phyloP scores from a whole-genome alignment of 2,329 filamentous ascomycete species.

The Hymenoscyphus occultus region DNA sequence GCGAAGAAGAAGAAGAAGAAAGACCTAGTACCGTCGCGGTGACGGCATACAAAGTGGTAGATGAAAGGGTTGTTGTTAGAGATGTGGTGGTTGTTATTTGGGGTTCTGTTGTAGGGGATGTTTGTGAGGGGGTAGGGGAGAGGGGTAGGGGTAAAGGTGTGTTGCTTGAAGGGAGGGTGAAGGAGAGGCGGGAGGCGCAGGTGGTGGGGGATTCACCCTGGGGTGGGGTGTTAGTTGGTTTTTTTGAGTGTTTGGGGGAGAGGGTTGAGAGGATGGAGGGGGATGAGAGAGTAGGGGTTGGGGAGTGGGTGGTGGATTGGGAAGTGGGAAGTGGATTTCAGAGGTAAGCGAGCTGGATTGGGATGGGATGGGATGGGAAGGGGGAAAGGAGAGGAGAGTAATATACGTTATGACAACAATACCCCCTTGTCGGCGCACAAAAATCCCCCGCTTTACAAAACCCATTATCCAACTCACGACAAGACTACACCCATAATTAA shows the following conservation, averaged over 20 bases:
- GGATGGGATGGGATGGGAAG: background rate
- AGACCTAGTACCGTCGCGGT: background rate
- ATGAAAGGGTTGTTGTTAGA: background rate
- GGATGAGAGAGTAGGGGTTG: too few species aligned
- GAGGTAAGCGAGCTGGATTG: too few species aligned
- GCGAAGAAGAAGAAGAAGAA: too few species aligned
- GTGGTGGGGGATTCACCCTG: background rate
- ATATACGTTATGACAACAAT: slow-evolving; percentile 6
- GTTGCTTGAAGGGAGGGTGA: background rate
- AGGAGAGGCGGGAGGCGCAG: background rate
- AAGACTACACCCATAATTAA: background rate
- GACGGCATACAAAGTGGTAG: background rate
- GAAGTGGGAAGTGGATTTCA: too few species aligned
- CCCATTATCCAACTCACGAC: background rate
- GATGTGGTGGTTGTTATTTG: background rate
- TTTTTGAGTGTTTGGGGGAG: background rate
- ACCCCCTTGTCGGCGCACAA: background rate
- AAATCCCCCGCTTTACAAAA: slow-evolving; percentile 4
- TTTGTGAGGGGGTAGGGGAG: background rate
- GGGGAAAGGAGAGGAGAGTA: background rate
- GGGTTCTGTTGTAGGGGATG: background rate
- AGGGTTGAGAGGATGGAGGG: too few species aligned
- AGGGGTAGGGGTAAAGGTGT: background rate
- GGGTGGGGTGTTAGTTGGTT: background rate
- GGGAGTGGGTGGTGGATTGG: too few species aligned